A percentile compares a stretch with the other conserved stretches of the same genome.
Conservation (phyloP, 2,329 filamentous ascomycete species). For the Pyricularia grisea region DNA sequence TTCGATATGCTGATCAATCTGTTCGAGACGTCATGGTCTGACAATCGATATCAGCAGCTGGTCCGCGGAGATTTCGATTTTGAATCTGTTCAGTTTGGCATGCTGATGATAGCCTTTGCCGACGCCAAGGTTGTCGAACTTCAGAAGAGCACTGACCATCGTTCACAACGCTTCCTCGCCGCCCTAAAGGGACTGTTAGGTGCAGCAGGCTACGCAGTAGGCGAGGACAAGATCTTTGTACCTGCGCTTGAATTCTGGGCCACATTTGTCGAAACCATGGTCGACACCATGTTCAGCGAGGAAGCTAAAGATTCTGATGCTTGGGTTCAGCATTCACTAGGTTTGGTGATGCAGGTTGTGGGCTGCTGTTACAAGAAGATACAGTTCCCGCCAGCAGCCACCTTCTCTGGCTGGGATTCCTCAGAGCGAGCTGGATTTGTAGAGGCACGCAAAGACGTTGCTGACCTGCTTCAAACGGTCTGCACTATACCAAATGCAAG, state of each 20-base stretch:
- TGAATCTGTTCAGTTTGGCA: conserved; percentile 55
- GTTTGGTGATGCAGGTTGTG: conserved; percentile 53
- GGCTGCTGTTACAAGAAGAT: conserved; percentile 61
- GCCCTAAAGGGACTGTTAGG: conserved; percentile 57
- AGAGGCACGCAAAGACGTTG: conserved; percentile 69
- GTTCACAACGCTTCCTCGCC: conserved; percentile 42
- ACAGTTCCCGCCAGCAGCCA: conserved; percentile 50
- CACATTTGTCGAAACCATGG: conserved; percentile 61
- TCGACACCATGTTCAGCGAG: conserved; percentile 31
- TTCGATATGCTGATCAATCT: conserved; percentile 47
- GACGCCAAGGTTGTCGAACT: conserved; percentile 55
- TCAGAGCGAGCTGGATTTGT: conserved; percentile 58
- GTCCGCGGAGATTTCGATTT: conserved; percentile 48
- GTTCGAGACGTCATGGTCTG: conserved; percentile 51
- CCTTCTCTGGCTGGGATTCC: conserved; percentile 58
- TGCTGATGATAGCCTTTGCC: conserved; percentile 59
- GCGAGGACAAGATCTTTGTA: conserved; percentile 67
- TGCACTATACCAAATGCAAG: conserved; percentile 51
- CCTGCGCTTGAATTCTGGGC: conserved; percentile 75
- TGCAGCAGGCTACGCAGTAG: conserved; percentile 56
- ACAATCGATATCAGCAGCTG: conserved; percentile 43
- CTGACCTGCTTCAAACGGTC: conserved; percentile 64
- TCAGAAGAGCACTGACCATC: conserved; percentile 40
- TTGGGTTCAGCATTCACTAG: conserved; percentile 51
- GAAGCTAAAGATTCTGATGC: conserved; percentile 28